Evolutionary conservation across 2,329 filamentous ascomycete species (phyloP).

Genomic region (Macrophomina pseudophaseolina): DNA sequence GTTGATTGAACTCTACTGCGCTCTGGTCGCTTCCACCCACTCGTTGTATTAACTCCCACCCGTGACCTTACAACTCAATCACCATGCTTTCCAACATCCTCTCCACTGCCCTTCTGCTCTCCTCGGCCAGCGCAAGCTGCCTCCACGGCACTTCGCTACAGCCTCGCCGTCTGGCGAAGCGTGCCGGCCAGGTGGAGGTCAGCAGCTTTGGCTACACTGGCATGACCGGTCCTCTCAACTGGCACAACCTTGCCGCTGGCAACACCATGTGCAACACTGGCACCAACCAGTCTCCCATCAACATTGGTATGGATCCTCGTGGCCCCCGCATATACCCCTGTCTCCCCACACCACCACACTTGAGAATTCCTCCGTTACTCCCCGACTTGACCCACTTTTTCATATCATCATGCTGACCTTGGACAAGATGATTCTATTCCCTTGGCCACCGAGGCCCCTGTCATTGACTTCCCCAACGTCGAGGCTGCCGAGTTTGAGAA

Average conservation of each 20-base stretch:
- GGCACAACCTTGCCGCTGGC: constrained; percentile 52
- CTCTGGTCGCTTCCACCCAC: neutral
- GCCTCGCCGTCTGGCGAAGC: constrained; percentile 34
- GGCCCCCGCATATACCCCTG: constrained; percentile 19
- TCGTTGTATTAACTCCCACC: neutral
- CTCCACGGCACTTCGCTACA: constrained; percentile 49
- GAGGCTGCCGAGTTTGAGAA: constrained; percentile 60
- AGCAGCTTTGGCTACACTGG: constrained; percentile 51
- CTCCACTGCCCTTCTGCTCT: constrained; percentile 9
- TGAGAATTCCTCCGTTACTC: neutral
- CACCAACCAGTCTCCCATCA: constrained; percentile 61
- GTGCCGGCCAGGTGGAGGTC: constrained; percentile 38
- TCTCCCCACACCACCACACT: constrained; percentile 1
- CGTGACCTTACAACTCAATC: neutral
- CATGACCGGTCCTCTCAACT: constrained; percentile 57
- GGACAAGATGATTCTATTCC: constrained; percentile 39
- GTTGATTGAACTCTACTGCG: constrained; percentile 10
- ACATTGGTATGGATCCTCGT: constrained; percentile 45
- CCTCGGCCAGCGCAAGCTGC: constrained; percentile 42
- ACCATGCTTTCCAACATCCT: constrained; percentile 9
- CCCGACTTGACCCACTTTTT: constrained; percentile 30
- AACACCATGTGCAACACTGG: constrained; percentile 58
- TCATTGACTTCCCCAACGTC: constrained; percentile 49
- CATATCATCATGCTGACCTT: constrained; percentile 33
- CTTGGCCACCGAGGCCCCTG: constrained; percentile 37